phyloP scores from a whole-genome alignment of 1,139 yeast genomes.

The Sporopachydermia cereana region DNA sequence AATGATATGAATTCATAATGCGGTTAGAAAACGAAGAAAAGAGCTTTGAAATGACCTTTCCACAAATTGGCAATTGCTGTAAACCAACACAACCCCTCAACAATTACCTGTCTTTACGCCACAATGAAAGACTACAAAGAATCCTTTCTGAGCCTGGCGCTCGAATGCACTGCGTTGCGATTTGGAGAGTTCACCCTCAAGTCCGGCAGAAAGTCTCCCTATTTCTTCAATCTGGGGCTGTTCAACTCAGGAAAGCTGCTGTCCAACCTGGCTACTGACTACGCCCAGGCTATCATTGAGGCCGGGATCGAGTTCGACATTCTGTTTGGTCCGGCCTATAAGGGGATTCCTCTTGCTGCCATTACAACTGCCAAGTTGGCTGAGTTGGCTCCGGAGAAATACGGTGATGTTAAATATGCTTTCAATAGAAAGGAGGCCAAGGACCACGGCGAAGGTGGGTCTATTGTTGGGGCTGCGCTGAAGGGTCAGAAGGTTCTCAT shows the following conservation, averaged over 20 bases:
- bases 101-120: constrained; percentile 6
- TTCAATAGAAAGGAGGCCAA: constrained; percentile 88
- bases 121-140: constrained; percentile 40
- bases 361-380: constrained; percentile 85
- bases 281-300: constrained; percentile 76
- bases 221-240: constrained; percentile 88
- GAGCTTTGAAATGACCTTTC: no score
- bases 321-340: constrained; percentile 94
- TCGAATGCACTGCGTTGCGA: constrained; percentile 68
- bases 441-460: constrained; percentile 98
- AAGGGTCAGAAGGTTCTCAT: constrained; percentile 63
- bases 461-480: constrained; percentile 75
- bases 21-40: no score
- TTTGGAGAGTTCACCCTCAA: constrained; percentile 86
- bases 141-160: constrained; percentile 67
- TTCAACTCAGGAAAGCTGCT: constrained; percentile 74
- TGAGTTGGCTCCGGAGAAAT: constrained; percentile 74
- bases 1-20: no score
- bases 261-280: constrained; percentile 72
- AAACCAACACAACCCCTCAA: not conserved
- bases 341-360: constrained; percentile 94
- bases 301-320: constrained; percentile 80
- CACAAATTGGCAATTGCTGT: not conserved
- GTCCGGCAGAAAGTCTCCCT: constrained; percentile 91
- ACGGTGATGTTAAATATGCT: constrained; percentile 46